Base-by-base conservation (phyloP, 2,329 filamentous ascomycete species). In the Talaromyces sp. region DNA sequence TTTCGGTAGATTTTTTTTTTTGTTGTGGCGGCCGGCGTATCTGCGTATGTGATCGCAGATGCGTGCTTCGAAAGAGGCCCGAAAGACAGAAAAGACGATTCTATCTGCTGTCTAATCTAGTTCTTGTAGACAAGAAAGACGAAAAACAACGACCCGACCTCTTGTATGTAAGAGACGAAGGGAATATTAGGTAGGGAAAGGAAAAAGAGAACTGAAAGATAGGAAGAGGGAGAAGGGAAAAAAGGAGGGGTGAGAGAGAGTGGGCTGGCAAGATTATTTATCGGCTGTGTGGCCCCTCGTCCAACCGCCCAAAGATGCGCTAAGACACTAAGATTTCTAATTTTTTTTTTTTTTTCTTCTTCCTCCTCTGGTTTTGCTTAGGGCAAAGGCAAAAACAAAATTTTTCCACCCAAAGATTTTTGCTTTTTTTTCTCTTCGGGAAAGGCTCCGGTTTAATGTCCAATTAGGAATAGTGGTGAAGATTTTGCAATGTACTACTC, bases 61-160 rank as follows among this genome's bases (percentile, higher is more conserved):
- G 70, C 70, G 74, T 35, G 11, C 8, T 71, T 76, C 72, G 70
- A 70, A 68, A 60, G 55, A 68, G 66, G 65, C 69, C 67, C 66
- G 66, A 25, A 57, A 57, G 54, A 57, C 54, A 63, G 64, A 61
- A 65, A 68, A 67, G 69, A 65, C 58, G 65, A 68, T 68, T 71
- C 67, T 71, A 68, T 68, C 69, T 71, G 72, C 71, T 73, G 74
- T 73, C 71, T 73, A 72, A 69, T 65, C 66, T 70, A 65, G 44
- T 61, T 55, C 50, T 61, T 57, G 54, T 50, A 71, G 69, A 65
- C 68, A 63, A 70, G 68, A 68, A 66, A 68, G 65, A 69, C 69
- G 67, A 16, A 69, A 69, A 67, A 68, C 63, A 63, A 72, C 70
- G 69, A 71, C 68, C 69, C 71, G 69, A 73, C 73, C 74, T 76